Evolutionary conservation across 2,329 filamentous ascomycete species (phyloP), one percentile per base, ranked within the genome.

Genomic region (Fusarium begoniae): DNA sequence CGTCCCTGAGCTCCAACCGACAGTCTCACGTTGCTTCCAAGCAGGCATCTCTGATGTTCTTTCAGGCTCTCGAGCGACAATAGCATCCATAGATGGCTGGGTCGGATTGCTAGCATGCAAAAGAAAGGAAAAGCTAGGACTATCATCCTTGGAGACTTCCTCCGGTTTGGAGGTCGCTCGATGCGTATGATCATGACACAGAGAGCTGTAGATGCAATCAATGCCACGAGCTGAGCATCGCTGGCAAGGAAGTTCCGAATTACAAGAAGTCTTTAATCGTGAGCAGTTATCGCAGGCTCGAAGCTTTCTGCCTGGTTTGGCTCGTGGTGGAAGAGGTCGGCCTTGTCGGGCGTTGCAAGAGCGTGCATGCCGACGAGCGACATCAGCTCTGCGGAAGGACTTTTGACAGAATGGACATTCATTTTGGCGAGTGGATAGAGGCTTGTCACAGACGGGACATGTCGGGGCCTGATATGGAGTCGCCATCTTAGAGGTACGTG

Each of bases 331-430:
- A 4, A 77, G 43, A 60, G 59, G 35, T 2, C 55, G 64, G 15
- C 56, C 44, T 8, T 44, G 26, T 18, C 74, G 61, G n/a, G 40
- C 28, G 8, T 38, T 41, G 30, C 74, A 76, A 3, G 66, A 72
- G 14, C 41, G 40, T 5, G 70, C 35, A 32, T 76, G 74, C 2
- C 74, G 60, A 4, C 62, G 62, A 8, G 74, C 47, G 9, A 72
- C 62, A 22, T 76, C 74, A 5, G 64, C 66, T 26, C 74, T 61
- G 8, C 32, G 26, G 14, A 76, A 76, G 2, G 26, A 17, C 15
- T 75, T 72, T 0, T 51, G 26, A 15, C 74, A 76, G 24, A 76
- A 76, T 8, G 50, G 55, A 20, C 74, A 76, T n/a, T 50, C 9
- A 0, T 30, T 50, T 12, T 35, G 62, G 4, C 6, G 3, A 1